Evolutionary conservation across 306 rosid species (phyloP), one percentile per base, ranked within the genome.

Genomic region (Lathyrus oleraceus): DNA sequence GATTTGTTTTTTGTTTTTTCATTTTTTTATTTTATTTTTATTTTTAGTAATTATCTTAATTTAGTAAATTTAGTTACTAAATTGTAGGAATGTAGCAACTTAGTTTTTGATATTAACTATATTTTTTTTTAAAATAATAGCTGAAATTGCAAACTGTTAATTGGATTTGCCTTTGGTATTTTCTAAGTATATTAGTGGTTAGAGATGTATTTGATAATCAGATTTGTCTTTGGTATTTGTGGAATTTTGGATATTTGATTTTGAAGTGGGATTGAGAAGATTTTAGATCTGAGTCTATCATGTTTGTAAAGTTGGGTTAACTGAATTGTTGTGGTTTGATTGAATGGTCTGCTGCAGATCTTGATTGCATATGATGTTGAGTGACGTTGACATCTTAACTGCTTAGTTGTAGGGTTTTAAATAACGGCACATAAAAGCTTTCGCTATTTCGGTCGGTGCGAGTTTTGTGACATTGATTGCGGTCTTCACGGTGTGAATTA

Each of bases 261-360:
- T 51, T 42, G 5, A 16, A 56, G 2, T 61, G 53, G 51, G 6
- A 11, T 51, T 54, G 21, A 48, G 62, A 44, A 52, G 66, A 75
- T 70, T 54, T 2, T 61, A 60, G 71, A 75, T 65, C 70, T 1
- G 58, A 21, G 8, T 38, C 12, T 47, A 14, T 38, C 3, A 0
- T 38, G n/a, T 51, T 59, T 39, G 57, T 25, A 11, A 35, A 5
- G 65, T 59, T 67, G 47, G 48, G 47, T 48, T 64, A 48, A 56
- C 62, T 10, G 10, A 20, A 30, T 67, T 63, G 23, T 39, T 54
- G 56, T 23, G 27, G 39, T 6, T 0, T 77, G 61, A 30, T 61
- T 73, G 65, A 56, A 76, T 60, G 45, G 16, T 42, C 1, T 59
- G 21, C 1, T 75, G 61, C 14, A 25, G 23, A 59, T 17, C 36